Evolutionary conservation across 2,329 filamentous ascomycete genomes (phyloP).

Genomic region (Byssoonygena ceratinophila): DNA sequence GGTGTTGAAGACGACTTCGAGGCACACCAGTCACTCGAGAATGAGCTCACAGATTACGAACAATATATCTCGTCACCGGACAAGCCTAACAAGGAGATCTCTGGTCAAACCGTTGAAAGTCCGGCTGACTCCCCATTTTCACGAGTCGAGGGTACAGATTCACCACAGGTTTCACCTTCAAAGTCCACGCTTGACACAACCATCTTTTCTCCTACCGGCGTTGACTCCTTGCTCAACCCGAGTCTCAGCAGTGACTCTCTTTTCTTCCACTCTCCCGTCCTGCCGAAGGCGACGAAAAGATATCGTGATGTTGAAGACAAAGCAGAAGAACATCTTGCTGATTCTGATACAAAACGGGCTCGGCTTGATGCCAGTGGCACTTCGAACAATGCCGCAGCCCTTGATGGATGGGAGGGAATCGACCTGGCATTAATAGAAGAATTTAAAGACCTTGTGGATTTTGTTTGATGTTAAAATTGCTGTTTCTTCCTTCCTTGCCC

Average conservation of each 20-base stretch:
- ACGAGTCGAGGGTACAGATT: neutral
- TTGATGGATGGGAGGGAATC: constrained; percentile 28
- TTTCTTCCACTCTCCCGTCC: constrained; percentile 9
- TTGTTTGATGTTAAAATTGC: constrained; percentile 23
- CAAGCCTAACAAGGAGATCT: neutral
- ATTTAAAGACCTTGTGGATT: constrained; percentile 33
- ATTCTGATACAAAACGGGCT: neutral
- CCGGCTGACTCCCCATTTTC: neutral
- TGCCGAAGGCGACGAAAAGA: neutral
- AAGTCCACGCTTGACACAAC: neutral
- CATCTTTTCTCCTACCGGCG: neutral
- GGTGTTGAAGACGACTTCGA: neutral
- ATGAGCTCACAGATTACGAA: constrained; percentile 10
- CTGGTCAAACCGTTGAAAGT: neutral
- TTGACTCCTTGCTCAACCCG: neutral
- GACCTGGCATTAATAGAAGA: constrained; percentile 32
- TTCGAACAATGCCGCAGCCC: neutral
- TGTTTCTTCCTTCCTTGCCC: neutral
- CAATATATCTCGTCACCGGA: constrained; percentile 1
- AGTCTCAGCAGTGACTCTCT: constrained; percentile 10
- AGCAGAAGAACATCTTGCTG: neutral
- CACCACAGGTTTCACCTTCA: neutral
- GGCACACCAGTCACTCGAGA: neutral
- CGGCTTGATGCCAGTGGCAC: neutral
- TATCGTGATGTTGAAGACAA: constrained; percentile 1